Conservation (phyloP, 108 stramenopile species). For the Stephanodiscus triporus region DNA sequence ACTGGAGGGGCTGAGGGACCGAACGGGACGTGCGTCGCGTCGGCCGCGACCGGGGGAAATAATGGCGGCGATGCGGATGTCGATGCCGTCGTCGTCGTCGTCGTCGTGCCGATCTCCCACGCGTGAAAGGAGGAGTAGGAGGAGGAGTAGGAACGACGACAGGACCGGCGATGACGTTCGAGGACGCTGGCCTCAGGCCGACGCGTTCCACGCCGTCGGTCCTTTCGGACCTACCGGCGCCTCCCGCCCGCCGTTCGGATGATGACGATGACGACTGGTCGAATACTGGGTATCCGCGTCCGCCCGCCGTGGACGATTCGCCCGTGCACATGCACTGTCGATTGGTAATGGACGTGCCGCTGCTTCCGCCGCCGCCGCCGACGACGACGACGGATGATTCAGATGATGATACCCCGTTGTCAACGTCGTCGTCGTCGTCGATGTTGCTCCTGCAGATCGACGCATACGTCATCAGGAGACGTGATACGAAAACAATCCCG, state of each 20-base stretch:
- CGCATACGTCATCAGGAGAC: conserved; percentile 25
- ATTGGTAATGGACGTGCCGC: conserved; percentile 18
- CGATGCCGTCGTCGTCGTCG: too few relatives aligned
- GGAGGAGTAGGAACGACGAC: neutral
- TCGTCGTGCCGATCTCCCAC: too few relatives aligned
- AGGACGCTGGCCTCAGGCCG: conserved; percentile 16
- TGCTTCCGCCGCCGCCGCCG: neutral
- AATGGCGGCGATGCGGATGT: neutral
- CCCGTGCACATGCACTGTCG: conserved; percentile 46
- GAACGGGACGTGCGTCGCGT: conserved; percentile 20
- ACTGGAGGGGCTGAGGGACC: conserved; percentile 8
- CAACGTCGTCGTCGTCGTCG: neutral
- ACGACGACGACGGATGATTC: neutral
- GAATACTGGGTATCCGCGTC: conserved; percentile 24
- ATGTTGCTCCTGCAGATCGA: conserved; percentile 40
- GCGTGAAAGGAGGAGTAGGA: too few relatives aligned
- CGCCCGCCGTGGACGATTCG: conserved; percentile 25
- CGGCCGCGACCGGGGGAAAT: conserved; percentile 28
- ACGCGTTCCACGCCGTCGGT: neutral
- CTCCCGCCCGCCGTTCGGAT: too few relatives aligned
- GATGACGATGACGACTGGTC: neutral
- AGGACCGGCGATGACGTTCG: conserved; percentile 18
- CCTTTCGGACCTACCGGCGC: conserved; percentile 5
- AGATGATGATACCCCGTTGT: too few relatives aligned
- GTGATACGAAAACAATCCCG: conserved; percentile 5